phyloP scores from a whole-genome alignment of 768 basidiomycete genomes.

The Termitomyces titanicus region DNA sequence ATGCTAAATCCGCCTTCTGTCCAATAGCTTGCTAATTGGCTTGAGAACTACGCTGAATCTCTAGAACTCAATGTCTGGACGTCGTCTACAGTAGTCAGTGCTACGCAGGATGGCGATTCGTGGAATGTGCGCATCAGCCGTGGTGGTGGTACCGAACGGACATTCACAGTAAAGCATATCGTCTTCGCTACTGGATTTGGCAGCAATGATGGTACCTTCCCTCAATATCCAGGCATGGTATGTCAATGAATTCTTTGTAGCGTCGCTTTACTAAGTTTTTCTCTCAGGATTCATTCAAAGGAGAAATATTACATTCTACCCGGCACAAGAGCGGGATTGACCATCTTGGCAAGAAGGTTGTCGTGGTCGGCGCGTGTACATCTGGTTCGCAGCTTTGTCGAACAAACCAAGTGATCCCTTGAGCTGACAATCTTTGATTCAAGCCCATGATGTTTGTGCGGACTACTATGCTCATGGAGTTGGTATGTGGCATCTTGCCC shows the following conservation, averaged over 20 bases:
- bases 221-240: constrained; percentile 45
- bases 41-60: constrained; percentile 57
- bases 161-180: constrained; percentile 45
- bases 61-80: constrained; percentile 68
- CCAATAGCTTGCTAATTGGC: constrained; percentile 57
- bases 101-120: constrained; percentile 27
- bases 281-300: constrained; percentile 55
- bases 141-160: constrained; percentile 29
- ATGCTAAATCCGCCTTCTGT: not conserved
- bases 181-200: constrained; percentile 52
- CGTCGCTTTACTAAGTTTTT: not conserved
- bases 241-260: not conserved
- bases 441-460: constrained; percentile 41
- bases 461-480: constrained; percentile 44
- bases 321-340: constrained; percentile 51
- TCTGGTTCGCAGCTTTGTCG: constrained; percentile 33
- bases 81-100: constrained; percentile 34
- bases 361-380: constrained; percentile 65
- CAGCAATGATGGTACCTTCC: constrained; percentile 41
- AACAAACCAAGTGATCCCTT: constrained; percentile 10
- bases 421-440: not conserved
- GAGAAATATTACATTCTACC: constrained; percentile 56
- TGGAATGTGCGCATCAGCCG: constrained; percentile 43
- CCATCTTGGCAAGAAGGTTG: constrained; percentile 64
- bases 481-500: constrained; percentile 13